Evolutionary conservation across 1,284 basidiomycete species (phyloP), one percentile per base, ranked within the genome.

Genomic region (Xanthoconium separans): DNA sequence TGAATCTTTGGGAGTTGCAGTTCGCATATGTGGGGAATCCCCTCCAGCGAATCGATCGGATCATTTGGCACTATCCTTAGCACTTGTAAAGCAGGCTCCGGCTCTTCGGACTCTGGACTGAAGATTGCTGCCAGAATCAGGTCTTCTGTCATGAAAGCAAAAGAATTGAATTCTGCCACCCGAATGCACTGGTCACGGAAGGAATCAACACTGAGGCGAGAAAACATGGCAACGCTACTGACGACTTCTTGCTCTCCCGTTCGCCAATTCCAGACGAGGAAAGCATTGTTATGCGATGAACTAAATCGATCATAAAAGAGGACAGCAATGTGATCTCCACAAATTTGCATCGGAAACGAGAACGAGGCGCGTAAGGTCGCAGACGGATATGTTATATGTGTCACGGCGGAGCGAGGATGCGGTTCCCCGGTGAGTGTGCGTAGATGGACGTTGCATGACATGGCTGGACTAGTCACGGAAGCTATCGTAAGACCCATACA

Each of bases 261-360:
- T 61, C 75, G 79, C 85, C 84, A 87, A 52, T 85, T 74, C 82
- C 81, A 86, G 24, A 85, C 65, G 15, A 75, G 41, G 15, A 64
- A 66, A 22, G 59, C 18, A 81, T 64, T 46, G 61, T 63, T 41
- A n/a, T n/a, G 24, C 10, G 41, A 42, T 44, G 6, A 24, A 42
- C 33, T 47, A 15, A 37, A n/a, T 39, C 18, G 53, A 48, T 58
- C 58, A 24, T 44, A 44, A 54, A 57, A 58, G 54, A 68, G 51
- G 44, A 68, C 7, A 9, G 53, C 66, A 15, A 71, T 2, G 29
- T 46, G 63, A 22, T 51, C 39, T 41, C 68, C 68, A 50, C 66
- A 68, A 16, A 70, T 62, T 44, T 71, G 70, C 3, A 70, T 63
- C 34, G 62, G 29, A 37, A 68, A 69, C 13, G 45, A 51, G 22